A percentile compares a stretch with the other conserved stretches of the same genome.
Evolutionary conservation across 2,329 filamentous ascomycete genomes (phyloP).

Genomic region (Aspergillus sergii): DNA sequence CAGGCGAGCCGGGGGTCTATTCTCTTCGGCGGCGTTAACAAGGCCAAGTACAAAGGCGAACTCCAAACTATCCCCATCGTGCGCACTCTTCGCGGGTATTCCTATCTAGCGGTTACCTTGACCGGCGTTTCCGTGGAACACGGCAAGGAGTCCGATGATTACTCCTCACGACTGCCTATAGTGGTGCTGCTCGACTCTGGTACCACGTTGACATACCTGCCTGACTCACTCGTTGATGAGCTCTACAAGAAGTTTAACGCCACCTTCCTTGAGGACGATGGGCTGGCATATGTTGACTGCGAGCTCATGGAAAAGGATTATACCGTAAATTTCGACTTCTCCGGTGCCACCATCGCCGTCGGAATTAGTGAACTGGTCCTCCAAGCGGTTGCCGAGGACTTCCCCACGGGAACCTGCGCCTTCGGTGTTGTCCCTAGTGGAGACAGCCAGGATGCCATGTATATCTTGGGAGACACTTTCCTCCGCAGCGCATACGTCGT

Average conservation of each 20-base stretch:
- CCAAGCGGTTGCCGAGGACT: conserved; percentile 57
- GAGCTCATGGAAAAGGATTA: conserved; percentile 46
- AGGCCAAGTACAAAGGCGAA: conserved; percentile 60
- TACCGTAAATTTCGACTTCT: conserved; percentile 59
- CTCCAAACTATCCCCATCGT: conserved; percentile 69
- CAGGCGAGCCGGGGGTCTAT: conserved; percentile 64
- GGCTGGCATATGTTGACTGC: conserved; percentile 58
- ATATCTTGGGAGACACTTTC: conserved; percentile 76
- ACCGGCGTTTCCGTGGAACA: conserved; percentile 54
- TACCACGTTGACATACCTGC: conserved; percentile 68
- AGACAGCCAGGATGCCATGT: conserved; percentile 38
- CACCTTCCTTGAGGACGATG: conserved; percentile 53
- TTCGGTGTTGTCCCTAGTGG: conserved; percentile 68
- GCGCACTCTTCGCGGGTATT: conserved; percentile 48
- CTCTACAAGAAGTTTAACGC: conserved; percentile 62
- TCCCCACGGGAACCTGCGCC: conserved; percentile 63
- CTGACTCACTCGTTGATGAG: conserved; percentile 49
- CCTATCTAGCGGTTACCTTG: conserved; percentile 68
- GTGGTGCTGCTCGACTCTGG: conserved; percentile 73
- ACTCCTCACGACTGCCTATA: conserved; percentile 43
- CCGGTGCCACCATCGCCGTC: conserved; percentile 54
- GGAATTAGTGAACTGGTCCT: conserved; percentile 63
- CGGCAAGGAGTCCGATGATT: conserved; percentile 14
- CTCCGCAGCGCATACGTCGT: conserved; percentile 74
- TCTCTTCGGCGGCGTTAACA: conserved; percentile 73